These are phyloP conservation scores for Amaranthus palmeri DNA, from an alignment of 148 eudicot genomes.

Conservation along the genomic window DNA sequence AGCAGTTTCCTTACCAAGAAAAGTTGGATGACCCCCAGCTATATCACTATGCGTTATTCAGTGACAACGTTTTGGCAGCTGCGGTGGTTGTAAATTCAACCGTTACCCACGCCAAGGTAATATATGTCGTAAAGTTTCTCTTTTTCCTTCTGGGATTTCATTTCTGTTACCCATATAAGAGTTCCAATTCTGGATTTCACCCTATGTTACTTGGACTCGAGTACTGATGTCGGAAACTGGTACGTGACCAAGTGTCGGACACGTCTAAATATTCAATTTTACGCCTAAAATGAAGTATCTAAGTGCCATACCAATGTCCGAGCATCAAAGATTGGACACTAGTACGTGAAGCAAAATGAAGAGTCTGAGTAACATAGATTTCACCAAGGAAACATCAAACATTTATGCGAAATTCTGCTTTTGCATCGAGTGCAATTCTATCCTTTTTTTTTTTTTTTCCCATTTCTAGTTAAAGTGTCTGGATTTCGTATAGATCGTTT, in stretches of 20 bases:
- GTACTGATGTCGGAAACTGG: no score
- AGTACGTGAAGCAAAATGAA: no score
- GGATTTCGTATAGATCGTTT: background rate
- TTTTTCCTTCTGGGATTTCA: background rate
- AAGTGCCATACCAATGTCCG: no score
- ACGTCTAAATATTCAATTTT: no score
- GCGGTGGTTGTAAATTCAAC: constrained; percentile 96
- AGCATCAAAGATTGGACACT: no score
- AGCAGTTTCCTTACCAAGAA: constrained; percentile 57
- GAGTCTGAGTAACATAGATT: background rate
- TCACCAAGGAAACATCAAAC: background rate
- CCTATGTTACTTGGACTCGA: no score
- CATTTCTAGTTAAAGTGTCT: background rate
- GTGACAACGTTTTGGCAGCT: constrained; percentile 86
- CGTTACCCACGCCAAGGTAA: constrained; percentile 76
- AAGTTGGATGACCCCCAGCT: constrained; percentile 65
- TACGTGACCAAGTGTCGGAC: no score
- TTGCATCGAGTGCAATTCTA: background rate
- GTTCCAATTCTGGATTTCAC: no score
- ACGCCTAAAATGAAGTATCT: no score
- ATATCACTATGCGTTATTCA: constrained; percentile 88
- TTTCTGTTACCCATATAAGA: no score
- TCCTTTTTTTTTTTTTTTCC: background rate
- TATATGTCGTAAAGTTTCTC: background rate
- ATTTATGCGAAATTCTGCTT: background rate